phyloP scores from a whole-genome alignment of 2,329 filamentous ascomycete species.

The Rhexocercosporidium sp. region DNA sequence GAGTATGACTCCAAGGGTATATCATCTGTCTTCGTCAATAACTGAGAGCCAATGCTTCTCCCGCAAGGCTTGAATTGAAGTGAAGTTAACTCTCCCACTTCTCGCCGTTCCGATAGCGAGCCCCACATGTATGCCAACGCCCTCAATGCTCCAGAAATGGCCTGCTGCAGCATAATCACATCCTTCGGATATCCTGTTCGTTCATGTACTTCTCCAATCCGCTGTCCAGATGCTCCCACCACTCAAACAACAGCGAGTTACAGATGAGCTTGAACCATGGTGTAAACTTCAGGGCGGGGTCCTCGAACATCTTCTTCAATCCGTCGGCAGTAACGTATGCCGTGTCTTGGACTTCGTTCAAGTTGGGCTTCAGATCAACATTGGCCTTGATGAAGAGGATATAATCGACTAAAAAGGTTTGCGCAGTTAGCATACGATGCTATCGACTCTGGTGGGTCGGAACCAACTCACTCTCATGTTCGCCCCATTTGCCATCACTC shows the following conservation, averaged over 20 bases:
- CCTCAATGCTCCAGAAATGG: conserved; percentile 8
- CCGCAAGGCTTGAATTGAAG: conserved; percentile 5
- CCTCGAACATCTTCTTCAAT: conserved; percentile 83
- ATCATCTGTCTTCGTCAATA: conserved; percentile 19
- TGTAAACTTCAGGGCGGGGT: conserved; percentile 83
- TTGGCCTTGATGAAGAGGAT: conserved; percentile 97
- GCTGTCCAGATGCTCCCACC: conserved; percentile 87
- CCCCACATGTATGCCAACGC: conserved; percentile 6
- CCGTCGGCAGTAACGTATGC: conserved; percentile 83
- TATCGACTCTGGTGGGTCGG: background rate
- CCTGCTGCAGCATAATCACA: conserved; percentile 52
- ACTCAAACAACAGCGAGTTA: conserved; percentile 95
- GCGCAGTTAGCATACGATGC: conserved; percentile 17
- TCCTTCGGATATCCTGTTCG: conserved; percentile 86
- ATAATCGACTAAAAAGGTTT: conserved; percentile 76
- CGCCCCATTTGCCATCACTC: conserved; percentile 97
- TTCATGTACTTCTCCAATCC: conserved; percentile 85
- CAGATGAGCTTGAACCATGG: conserved; percentile 99
- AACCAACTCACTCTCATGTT: conserved; percentile 84
- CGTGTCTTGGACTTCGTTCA: conserved; percentile 87
- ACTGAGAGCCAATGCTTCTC: conserved; percentile 10
- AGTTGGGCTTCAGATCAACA: conserved; percentile 80
- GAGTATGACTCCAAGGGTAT: conserved; percentile 22
- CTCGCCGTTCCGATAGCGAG: background rate
- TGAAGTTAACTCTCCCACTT: conserved; percentile 3